Percentiles rank a stretch among this genome's conserved stretches.
Evolutionary conservation across 2,329 filamentous ascomycete species (phyloP).

Genomic region (Coniochaeta pulveracea): DNA sequence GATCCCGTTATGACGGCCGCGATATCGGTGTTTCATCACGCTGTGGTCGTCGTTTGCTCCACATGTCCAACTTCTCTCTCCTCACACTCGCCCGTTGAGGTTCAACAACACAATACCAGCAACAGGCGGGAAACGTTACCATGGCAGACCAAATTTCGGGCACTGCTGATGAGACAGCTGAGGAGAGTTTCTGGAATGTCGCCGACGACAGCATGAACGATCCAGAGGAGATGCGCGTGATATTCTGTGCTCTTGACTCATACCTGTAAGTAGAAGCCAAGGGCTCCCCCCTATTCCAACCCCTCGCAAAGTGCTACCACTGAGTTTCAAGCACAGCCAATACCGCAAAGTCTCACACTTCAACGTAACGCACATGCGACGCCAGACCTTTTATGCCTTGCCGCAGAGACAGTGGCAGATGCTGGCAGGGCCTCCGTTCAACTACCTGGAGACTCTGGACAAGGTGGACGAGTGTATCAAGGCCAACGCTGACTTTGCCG

Average conservation of each 20-base stretch:
- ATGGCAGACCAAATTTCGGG: too few species aligned
- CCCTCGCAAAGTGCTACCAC: neutral
- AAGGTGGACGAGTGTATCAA: slow-evolving; percentile 82
- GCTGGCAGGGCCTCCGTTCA: slow-evolving; percentile 72
- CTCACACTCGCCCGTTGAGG: too few species aligned
- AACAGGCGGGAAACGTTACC: too few species aligned
- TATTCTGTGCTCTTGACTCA: slow-evolving; percentile 77
- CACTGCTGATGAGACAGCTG: slow-evolving; percentile 20
- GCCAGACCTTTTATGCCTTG: slow-evolving; percentile 87
- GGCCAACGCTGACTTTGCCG: slow-evolving; percentile 71
- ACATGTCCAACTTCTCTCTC: too few species aligned
- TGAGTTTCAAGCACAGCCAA: slow-evolving; percentile 47
- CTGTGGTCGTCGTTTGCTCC: too few species aligned
- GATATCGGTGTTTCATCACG: too few species aligned
- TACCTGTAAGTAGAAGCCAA: slow-evolving; percentile 57
- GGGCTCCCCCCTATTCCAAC: slow-evolving; percentile 1
- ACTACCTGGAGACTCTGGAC: slow-evolving; percentile 66
- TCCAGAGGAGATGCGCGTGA: slow-evolving; percentile 67
- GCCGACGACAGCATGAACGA: slow-evolving; percentile 59
- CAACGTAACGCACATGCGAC: slow-evolving; percentile 81
- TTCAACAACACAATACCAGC: too few species aligned
- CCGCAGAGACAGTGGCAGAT: slow-evolving; percentile 75
- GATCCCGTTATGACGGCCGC: too few species aligned
- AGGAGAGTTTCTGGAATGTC: slow-evolving; percentile 42
- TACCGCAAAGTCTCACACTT: slow-evolving; percentile 79